Conservation (phyloP, 305 asterid species). For the Fraxinus platypoda region DNA sequence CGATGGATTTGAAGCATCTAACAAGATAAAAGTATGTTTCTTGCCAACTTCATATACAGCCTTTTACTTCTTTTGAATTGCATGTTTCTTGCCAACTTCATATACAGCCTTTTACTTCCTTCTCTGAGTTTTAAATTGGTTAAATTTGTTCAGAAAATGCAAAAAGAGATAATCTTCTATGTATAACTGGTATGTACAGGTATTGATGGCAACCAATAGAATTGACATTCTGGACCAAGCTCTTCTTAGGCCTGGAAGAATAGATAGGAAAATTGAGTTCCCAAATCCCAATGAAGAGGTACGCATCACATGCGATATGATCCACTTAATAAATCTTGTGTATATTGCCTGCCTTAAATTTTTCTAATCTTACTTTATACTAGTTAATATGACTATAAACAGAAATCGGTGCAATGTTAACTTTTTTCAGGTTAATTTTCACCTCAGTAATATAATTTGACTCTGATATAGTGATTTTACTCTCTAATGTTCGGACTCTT, state of each 20-base stretch:
- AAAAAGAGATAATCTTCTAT: neutral
- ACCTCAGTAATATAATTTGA: neutral
- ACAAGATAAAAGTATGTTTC: constrained; percentile 60
- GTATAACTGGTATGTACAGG: constrained; percentile 42
- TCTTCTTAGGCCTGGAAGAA: constrained; percentile 94
- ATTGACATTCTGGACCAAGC: constrained; percentile 95
- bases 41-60: neutral
- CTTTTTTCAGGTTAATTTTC: neutral
- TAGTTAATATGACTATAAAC: neutral
- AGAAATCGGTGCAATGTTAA: neutral
- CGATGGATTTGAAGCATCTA: constrained; percentile 97
- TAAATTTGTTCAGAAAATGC: neutral
- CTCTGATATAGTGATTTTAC: neutral
- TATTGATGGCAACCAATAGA: constrained; percentile 92
- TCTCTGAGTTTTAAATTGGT: neutral
- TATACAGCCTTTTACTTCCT: neutral
- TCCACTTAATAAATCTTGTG: constrained; percentile 16
- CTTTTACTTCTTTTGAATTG: neutral
- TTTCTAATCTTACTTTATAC: neutral
- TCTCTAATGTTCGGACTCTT: too few relatives aligned
- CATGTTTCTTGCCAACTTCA: neutral
- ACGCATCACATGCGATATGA: constrained; percentile 5
- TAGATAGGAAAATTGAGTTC: constrained; percentile 90
- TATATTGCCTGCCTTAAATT: neutral
- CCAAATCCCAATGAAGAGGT: constrained; percentile 97